Evolutionary conservation across 768 basidiomycete species (phyloP), one percentile per base, ranked within the genome.

Genomic region (Pulveroboletus sp.): DNA sequence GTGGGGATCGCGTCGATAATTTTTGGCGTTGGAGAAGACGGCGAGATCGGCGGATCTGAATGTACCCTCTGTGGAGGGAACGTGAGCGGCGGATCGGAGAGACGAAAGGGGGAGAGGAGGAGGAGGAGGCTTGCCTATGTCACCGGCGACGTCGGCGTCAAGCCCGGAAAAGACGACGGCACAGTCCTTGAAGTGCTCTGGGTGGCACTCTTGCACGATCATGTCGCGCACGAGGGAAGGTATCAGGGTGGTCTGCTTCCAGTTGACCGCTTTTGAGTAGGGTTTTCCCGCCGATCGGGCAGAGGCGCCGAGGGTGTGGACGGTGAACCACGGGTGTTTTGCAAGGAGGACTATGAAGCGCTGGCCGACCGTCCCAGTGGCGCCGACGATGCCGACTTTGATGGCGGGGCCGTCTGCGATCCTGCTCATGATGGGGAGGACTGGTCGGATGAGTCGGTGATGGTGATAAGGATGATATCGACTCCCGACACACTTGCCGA

Each of bases 21-120:
- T 96, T 71, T 95, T 96, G n/a, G 95, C 84, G 56, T 99, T 98
- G 19, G 93, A 95, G 71, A 97, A 99, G 11, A 99, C 86, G 47
- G 87, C 83, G 20, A 95, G 79, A 61, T 98, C 88, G 19, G 95
- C 91, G 14, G 76, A 66, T 56, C 94, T 78, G 71, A 98, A 95
- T 0, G 88, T 85, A 23, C 76, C 71, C 76, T 99, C 95, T 54
- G 2, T 3, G 16, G 6, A 27, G 4, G 2, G 6, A 14, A 20
- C 22, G 38, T 41, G 41, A 45, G 47, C 13, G 40, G 30, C 6
- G 32, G 34, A 12, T 8, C n/a, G 22, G n/a, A 6, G 31, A 16
- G 34, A 6, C 29, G 17, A n/a, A n/a, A n/a, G n/a, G n/a, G 23
- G n/a, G 19, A 24, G 2, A 8, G 10, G 23, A 16, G 4, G 13